Percentiles rank a stretch among this genome's conserved stretches.
phyloP scores from a whole-genome alignment of 164 flowering plant genomes.

The Dillenia turbinata region DNA sequence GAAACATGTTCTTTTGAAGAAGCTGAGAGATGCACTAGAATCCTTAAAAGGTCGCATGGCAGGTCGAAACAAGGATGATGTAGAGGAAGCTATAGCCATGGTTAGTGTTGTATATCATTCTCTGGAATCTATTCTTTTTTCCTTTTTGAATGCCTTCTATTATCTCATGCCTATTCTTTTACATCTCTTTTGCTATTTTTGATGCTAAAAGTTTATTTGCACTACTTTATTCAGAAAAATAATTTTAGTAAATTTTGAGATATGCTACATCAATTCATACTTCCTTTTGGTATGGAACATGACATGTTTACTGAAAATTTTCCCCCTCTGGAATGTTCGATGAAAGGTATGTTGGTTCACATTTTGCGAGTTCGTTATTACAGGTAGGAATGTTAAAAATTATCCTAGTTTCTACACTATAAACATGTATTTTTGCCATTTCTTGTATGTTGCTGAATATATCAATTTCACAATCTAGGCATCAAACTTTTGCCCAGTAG shows the following conservation, averaged over 20 bases:
- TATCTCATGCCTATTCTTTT: neutral
- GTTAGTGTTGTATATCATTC: slow-evolving; percentile 34
- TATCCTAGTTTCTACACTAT: too few species aligned
- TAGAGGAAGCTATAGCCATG: slow-evolving; percentile 93
- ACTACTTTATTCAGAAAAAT: neutral
- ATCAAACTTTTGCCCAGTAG: too few species aligned
- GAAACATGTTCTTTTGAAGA: slow-evolving; percentile 89
- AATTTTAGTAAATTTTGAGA: neutral
- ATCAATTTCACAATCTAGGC: too few species aligned
- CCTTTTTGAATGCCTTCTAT: neutral
- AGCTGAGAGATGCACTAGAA: slow-evolving; percentile 95
- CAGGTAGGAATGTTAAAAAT: too few species aligned
- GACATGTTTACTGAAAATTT: too few species aligned
- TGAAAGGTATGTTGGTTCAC: too few species aligned
- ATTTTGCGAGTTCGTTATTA: too few species aligned
- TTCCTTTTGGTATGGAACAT: too few species aligned
- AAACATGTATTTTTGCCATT: too few species aligned
- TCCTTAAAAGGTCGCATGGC: slow-evolving; percentile 80
- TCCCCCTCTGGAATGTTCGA: too few species aligned
- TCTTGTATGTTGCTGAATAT: too few species aligned
- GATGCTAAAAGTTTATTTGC: neutral
- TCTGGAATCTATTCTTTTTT: neutral
- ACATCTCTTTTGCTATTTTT: neutral
- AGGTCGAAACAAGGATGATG: slow-evolving; percentile 84
- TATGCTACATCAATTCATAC: neutral